A percentile compares a stretch with the other conserved stretches of the same genome.
phyloP scores from a whole-genome alignment of 2,329 filamentous ascomycete genomes.

The Ramularia collo-cygni region DNA sequence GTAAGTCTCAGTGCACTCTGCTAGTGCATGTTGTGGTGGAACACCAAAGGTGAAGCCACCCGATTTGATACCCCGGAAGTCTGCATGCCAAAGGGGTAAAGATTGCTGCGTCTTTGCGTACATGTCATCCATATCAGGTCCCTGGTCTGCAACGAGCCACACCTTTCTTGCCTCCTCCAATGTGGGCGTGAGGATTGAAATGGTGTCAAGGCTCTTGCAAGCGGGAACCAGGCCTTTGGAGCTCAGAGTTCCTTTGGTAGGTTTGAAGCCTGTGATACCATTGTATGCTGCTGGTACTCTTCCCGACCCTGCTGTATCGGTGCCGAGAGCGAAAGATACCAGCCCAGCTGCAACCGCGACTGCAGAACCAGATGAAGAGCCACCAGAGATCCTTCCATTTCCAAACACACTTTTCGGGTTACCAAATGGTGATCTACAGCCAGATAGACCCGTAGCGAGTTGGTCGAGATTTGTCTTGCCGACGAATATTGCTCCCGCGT shows the following conservation, averaged over 20 bases:
- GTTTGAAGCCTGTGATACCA: conserved; percentile 45
- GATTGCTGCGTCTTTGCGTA: conserved; percentile 43
- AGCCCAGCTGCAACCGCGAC: conserved; percentile 49
- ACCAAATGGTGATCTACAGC: conserved; percentile 53
- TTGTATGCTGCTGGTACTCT: conserved; percentile 50
- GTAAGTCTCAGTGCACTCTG: conserved; percentile 36
- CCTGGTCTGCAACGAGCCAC: conserved; percentile 42
- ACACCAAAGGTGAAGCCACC: conserved; percentile 44
- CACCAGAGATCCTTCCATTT: conserved; percentile 47
- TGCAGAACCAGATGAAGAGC: conserved; percentile 50
- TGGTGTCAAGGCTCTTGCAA: conserved; percentile 52
- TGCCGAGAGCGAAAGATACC: conserved; percentile 50
- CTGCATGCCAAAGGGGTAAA: conserved; percentile 29
- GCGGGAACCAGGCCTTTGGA: conserved; percentile 47
- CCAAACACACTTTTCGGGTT: conserved; percentile 48
- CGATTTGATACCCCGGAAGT: conserved; percentile 29
- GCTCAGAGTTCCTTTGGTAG: conserved; percentile 48
- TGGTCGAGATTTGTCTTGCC: conserved; percentile 59
- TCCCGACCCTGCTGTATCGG: conserved; percentile 50
- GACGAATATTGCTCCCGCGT: conserved; percentile 51
- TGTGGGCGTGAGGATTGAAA: conserved; percentile 47
- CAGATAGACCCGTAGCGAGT: conserved; percentile 55
- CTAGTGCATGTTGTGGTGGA: conserved; percentile 40
- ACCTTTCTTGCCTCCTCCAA: conserved; percentile 45
- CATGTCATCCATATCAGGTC: conserved; percentile 43